phyloP scores from a whole-genome alignment of 768 basidiomycete species.

The Panellus pusillus region DNA sequence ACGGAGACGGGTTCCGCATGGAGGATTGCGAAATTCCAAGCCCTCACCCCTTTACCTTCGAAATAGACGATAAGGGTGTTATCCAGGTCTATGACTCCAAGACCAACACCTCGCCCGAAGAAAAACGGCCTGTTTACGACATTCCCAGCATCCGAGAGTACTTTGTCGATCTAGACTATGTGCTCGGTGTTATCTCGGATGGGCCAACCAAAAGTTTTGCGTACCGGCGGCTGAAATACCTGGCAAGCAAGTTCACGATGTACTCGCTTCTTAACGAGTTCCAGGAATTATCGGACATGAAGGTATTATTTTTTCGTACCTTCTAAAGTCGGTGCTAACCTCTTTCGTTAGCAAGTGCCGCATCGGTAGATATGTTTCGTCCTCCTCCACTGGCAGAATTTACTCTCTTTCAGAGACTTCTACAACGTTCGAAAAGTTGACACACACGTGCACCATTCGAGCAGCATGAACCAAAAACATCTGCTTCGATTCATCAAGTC shows the following conservation, averaged over 20 bases:
- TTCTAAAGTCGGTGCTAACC: neutral
- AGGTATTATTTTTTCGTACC: slow-evolving; percentile 50
- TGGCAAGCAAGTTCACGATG: slow-evolving; percentile 93
- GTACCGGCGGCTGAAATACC: slow-evolving; percentile 86
- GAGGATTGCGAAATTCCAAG: slow-evolving; percentile 75
- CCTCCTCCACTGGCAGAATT: neutral
- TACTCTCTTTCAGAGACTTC: slow-evolving; percentile 73
- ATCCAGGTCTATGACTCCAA: slow-evolving; percentile 73
- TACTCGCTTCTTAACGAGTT: slow-evolving; percentile 90
- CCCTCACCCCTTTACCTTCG: slow-evolving; percentile 59
- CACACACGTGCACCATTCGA: slow-evolving; percentile 98
- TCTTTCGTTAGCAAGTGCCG: slow-evolving; percentile 60
- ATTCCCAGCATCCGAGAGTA: slow-evolving; percentile 91
- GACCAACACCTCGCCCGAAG: slow-evolving; percentile 21
- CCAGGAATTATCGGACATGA: slow-evolving; percentile 95
- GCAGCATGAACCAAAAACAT: slow-evolving; percentile 99
- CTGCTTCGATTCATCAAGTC: slow-evolving; percentile 96
- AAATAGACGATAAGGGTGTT: slow-evolving; percentile 86
- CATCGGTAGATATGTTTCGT: slow-evolving; percentile 58
- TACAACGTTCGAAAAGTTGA: slow-evolving; percentile 99
- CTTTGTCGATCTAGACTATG: slow-evolving; percentile 92
- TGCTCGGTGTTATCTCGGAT: slow-evolving; percentile 88
- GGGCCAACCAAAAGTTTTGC: slow-evolving; percentile 97
- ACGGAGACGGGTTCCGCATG: slow-evolving; percentile 62
- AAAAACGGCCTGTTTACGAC: slow-evolving; percentile 64